Evolutionary conservation across 768 basidiomycete species (phyloP), one percentile per base, ranked within the genome.

Genomic region (Auricularia sp.): DNA sequence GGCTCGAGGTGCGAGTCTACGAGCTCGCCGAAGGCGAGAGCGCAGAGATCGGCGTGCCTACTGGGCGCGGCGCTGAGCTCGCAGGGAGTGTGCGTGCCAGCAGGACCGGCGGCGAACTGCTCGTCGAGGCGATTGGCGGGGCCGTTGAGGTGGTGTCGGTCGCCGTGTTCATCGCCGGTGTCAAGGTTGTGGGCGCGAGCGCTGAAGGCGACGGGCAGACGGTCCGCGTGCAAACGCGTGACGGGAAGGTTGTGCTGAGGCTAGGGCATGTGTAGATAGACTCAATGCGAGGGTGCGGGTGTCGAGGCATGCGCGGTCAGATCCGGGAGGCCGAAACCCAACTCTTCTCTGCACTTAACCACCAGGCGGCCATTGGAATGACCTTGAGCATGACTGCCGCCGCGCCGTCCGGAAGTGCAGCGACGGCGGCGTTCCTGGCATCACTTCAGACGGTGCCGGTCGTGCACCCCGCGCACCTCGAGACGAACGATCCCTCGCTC

Each of bases 381-480:
- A 42, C 39, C 39, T 42, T 42, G 39, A 51, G 21, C 47, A 51
- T 51, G 47, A 51, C 47, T 14, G 47, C 47, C 47, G 21, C 47
- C 47, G 47, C 47, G 21, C 21, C 47, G 47, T 16, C 47, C 47
- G 56, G 16, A 24, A 34, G 24, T 33, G 56, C 16, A 14, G 85
- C 86, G 71, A 82, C 86, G 73, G 87, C 89, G 69, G 83, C 82
- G 69, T 91, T 84, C 76, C 77, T 90, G 81, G 39, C 58, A 24
- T 45, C 64, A 18, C 78, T 86, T 72, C 84, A 85, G 75, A 85
- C 86, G 74, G 87, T 87, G 67, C 80, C 85, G 65, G 83, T 88
- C 68, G 78, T 83, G 71, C 91, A 90, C 73, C 90, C 89, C 70
- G 78, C 86, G 70, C 88, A 92, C 76, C 84, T 91, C 65, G 90